Evolutionary conservation across 164 flowering plant species (phyloP), one percentile per base, ranked within the genome.

Genomic region (Annona squamosa): DNA sequence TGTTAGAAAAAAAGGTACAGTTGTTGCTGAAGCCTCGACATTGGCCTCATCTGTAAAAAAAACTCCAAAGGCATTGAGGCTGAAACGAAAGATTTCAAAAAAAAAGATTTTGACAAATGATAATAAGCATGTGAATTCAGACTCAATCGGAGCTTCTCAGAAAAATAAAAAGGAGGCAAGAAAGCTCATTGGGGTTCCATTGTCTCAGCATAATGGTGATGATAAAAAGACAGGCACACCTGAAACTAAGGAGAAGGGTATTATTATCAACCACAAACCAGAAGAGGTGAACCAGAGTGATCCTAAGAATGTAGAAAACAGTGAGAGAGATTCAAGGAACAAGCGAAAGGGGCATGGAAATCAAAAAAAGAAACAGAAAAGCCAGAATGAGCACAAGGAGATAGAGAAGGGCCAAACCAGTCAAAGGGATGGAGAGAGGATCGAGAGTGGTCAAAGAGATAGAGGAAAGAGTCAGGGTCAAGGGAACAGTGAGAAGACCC

Each of bases 31-130:
- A 61, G 71, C 74, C 37, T 73, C 78, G 63, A 64, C 71, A 63
- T 10, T 9, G 59, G 26, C 70, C 63, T 42, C 79, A 44, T 76
- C 82, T 37, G 74, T 65, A 69, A 77, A 74, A 70, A 78, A 57
- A 72, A 74, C 72, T 61, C 72, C 78, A 48, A 78, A 77, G 42
- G 71, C 73, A 64, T 77, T 85, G 76, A 88, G 81, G 81, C 82
- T 79, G 3, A 57, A 67, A 72, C 72, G 66, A 65, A 82, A 78
- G 65, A 80, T 78, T 26, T 26, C 37, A 26, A 26, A 26, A 26
- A 26, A 26, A 26, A 26, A 26, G 37, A 26, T 26, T 18, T 70
- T 46, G 52, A 3, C 77, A 48, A 6, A 57, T 2, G 63, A 64
- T 46, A 73, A 68, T 69, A 79, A 70, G 1, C 19, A 63, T 16